Conservation (phyloP, 768 basidiomycete species). For the Phylloporus rhodoxanthus region DNA sequence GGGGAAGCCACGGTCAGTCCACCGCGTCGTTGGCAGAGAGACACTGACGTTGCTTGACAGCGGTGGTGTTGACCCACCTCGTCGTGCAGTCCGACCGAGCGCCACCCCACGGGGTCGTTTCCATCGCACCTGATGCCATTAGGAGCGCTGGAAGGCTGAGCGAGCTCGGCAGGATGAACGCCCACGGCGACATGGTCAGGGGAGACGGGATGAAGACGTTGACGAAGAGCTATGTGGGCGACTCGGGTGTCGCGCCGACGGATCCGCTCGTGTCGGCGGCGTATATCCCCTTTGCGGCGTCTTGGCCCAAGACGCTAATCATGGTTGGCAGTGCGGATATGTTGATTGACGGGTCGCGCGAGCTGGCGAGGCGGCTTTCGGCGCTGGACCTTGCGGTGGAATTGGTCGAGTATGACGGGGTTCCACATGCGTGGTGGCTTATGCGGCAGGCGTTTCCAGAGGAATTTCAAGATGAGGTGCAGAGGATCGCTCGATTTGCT, state of each 20-base stretch:
- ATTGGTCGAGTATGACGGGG: conserved; percentile 19
- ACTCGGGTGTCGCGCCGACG: conserved; percentile 1
- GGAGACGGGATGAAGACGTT: too few relatives aligned
- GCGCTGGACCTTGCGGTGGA: conserved; percentile 8
- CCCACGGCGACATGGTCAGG: conserved; percentile 5
- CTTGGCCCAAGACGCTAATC: conserved; percentile 23
- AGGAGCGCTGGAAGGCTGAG: not conserved
- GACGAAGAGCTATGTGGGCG: too few relatives aligned
- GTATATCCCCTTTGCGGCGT: conserved; percentile 10
- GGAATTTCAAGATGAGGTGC: too few relatives aligned
- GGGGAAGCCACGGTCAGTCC: conserved; percentile 21
- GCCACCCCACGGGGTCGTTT: conserved; percentile 49
- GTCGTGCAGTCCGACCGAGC: conserved; percentile 47
- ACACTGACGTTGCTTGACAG: conserved; percentile 4
- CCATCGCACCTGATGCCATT: conserved; percentile 43
- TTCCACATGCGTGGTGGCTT: too few relatives aligned
- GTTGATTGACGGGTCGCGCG: conserved; percentile 8
- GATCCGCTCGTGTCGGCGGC: conserved; percentile 18
- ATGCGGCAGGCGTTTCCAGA: too few relatives aligned
- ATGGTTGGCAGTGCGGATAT: conserved; percentile 17
- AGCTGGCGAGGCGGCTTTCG: conserved; percentile 4
- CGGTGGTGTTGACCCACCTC: conserved; percentile 23
- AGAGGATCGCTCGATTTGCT: too few relatives aligned
- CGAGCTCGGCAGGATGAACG: not conserved
- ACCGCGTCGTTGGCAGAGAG: too few relatives aligned